Conservation (phyloP, 106 monocot species). For the Platanthera zijinensis region DNA sequence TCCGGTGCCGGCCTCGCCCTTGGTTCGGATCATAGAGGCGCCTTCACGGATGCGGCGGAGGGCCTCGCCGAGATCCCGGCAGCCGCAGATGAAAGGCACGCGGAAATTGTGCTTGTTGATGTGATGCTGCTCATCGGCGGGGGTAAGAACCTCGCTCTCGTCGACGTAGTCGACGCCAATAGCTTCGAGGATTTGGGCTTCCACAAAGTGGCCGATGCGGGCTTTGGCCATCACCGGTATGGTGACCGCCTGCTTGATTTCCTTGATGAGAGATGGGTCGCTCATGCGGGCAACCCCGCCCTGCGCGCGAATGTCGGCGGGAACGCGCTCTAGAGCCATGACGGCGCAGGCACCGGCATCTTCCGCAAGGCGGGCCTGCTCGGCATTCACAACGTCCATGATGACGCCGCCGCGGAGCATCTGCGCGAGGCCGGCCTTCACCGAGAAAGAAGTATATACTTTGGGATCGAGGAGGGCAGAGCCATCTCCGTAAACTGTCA, state of each 20-base stretch:
- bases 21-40: conserved; percentile 13
- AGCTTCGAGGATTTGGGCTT: conserved; percentile 30
- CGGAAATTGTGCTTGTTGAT: conserved; percentile 39
- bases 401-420: conserved; percentile 64
- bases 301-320: conserved; percentile 59
- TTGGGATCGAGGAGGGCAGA: conserved; percentile 15
- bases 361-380: conserved; percentile 58
- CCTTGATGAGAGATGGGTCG: conserved; percentile 20
- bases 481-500: conserved; percentile 22
- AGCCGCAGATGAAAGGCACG: conserved; percentile 30
- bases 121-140: conserved; percentile 21
- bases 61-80: conserved; percentile 28
- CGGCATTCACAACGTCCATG: conserved; percentile 54
- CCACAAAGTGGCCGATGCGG: conserved; percentile 25
- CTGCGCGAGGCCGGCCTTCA: conserved; percentile 48
- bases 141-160: conserved; percentile 30
- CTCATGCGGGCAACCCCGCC: conserved; percentile 63
- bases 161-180: conserved; percentile 27
- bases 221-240: conserved; percentile 36
- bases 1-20: conserved; percentile 24
- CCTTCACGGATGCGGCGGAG: conserved; percentile 22
- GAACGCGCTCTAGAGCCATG: conserved; percentile 71
- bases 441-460: conserved; percentile 42
- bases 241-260: conserved; percentile 26
- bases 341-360: conserved; percentile 62